These are phyloP conservation scores for Acer campestre DNA, from an alignment of 345 rosid species.

Conservation along the genomic window DNA sequence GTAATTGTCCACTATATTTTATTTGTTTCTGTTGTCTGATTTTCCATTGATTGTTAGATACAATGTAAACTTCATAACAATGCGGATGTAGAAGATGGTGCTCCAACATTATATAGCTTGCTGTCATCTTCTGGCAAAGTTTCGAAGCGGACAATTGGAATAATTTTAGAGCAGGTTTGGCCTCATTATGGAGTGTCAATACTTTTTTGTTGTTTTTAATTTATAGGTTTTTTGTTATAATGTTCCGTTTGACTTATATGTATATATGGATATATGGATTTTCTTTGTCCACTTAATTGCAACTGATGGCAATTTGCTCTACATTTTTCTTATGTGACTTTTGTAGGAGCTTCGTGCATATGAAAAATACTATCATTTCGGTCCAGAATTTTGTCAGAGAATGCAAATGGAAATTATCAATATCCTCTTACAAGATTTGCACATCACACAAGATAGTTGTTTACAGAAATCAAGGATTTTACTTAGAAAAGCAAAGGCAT, in stretches of 20 bases:
- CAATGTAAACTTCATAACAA: constrained; percentile 46
- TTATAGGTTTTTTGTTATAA: constrained; percentile 1
- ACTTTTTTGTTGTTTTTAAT: background rate
- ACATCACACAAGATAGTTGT: constrained; percentile 33
- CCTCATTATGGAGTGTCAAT: constrained; percentile 18
- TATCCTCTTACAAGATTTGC: constrained; percentile 58
- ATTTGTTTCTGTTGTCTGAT: constrained; percentile 32
- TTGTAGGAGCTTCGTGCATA: constrained; percentile 78
- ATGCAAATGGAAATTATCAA: constrained; percentile 55
- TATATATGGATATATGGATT: background rate
- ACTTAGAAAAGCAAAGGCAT: constrained; percentile 58
- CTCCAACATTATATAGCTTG: constrained; percentile 51
- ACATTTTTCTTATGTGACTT: constrained; percentile 21
- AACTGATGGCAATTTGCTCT: constrained; percentile 1
- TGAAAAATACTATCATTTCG: constrained; percentile 46
- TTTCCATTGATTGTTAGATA: constrained; percentile 51
- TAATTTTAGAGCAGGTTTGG: constrained; percentile 82
- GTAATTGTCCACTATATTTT: constrained; percentile 17
- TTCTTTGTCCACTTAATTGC: background rate
- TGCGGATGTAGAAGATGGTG: constrained; percentile 34
- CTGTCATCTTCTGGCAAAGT: constrained; percentile 49
- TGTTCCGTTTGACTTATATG: constrained; percentile 9
- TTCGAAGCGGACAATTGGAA: constrained; percentile 48
- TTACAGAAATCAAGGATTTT: constrained; percentile 61
- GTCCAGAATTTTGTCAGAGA: constrained; percentile 57